These are phyloP conservation scores for Lactarius deliciosus DNA, from an alignment of 768 basidiomycete genomes.

Conservation along the genomic window DNA sequence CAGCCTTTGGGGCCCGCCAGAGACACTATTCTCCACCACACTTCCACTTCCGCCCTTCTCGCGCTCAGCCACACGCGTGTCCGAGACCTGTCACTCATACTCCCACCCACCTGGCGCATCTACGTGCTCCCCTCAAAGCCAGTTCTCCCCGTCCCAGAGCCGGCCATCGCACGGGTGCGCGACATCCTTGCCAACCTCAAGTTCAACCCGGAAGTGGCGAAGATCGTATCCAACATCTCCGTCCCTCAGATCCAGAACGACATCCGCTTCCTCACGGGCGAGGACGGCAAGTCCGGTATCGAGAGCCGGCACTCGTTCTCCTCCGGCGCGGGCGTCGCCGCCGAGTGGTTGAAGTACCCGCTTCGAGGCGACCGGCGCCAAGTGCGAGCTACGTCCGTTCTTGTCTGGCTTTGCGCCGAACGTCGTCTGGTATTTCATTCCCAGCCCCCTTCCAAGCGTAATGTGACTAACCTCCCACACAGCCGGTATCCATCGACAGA, in stretches of 20 bases:
- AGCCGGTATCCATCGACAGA: constrained; percentile 60
- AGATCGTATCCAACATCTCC: constrained; percentile 68
- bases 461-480: not conserved
- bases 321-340: constrained; percentile 60
- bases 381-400: constrained; percentile 68
- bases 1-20: constrained; percentile 26
- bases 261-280: constrained; percentile 82
- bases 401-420: constrained; percentile 77
- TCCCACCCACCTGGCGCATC: constrained; percentile 77
- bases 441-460: not conserved
- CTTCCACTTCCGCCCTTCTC: constrained; percentile 48
- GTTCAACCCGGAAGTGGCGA: constrained; percentile 69
- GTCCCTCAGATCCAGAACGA: constrained; percentile 64
- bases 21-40: constrained; percentile 44
- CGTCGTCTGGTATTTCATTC: constrained; percentile 65
- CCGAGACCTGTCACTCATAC: constrained; percentile 51
- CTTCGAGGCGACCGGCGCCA: constrained; percentile 74
- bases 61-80: constrained; percentile 46
- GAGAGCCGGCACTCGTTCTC: constrained; percentile 82
- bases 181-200: constrained; percentile 55
- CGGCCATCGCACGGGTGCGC: constrained; percentile 55
- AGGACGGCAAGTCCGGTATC: constrained; percentile 70
- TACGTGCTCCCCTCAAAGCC: constrained; percentile 56
- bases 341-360: constrained; percentile 70
- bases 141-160: constrained; percentile 54